Conservation (phyloP, 106 monocot species). For the Cymbidium sinense region DNA sequence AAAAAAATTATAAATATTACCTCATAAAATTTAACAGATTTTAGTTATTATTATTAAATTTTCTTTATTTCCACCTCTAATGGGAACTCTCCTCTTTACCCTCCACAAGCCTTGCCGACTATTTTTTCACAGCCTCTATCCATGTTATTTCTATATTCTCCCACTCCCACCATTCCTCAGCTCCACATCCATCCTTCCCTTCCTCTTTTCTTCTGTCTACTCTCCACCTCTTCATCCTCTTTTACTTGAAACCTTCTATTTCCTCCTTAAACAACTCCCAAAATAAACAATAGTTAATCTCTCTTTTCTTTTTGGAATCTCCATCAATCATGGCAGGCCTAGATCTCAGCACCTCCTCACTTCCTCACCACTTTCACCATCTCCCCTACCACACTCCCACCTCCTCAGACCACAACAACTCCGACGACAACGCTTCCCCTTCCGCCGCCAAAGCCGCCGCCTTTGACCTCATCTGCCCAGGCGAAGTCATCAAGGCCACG, state of each 20-base stretch:
- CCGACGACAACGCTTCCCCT: background rate
- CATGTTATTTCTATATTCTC: background rate
- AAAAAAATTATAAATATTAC: too few relatives aligned
- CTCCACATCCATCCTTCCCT: too few relatives aligned
- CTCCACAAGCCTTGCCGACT: too few relatives aligned
- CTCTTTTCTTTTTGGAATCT: too few relatives aligned
- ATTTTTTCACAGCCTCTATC: background rate
- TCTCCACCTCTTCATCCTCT: too few relatives aligned
- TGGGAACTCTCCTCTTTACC: too few relatives aligned
- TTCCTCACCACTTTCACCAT: conserved; percentile 12
- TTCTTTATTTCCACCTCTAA: too few relatives aligned
- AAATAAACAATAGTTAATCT: background rate
- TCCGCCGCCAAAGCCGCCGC: background rate
- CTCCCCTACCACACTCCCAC: background rate
- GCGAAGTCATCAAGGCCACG: background rate
- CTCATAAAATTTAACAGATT: too few relatives aligned
- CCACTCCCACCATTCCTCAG: background rate
- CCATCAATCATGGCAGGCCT: background rate
- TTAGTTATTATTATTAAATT: too few relatives aligned
- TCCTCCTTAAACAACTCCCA: too few relatives aligned
- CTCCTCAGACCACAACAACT: background rate
- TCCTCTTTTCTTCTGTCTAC: background rate
- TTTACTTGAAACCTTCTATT: background rate
- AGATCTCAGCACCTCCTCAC: conserved; percentile 9
- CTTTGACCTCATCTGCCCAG: background rate